A percentile compares a stretch with the other conserved stretches of the same genome.
phyloP scores from a whole-genome alignment of 257 asterid genomes.

The Solanum tarapatanum region DNA sequence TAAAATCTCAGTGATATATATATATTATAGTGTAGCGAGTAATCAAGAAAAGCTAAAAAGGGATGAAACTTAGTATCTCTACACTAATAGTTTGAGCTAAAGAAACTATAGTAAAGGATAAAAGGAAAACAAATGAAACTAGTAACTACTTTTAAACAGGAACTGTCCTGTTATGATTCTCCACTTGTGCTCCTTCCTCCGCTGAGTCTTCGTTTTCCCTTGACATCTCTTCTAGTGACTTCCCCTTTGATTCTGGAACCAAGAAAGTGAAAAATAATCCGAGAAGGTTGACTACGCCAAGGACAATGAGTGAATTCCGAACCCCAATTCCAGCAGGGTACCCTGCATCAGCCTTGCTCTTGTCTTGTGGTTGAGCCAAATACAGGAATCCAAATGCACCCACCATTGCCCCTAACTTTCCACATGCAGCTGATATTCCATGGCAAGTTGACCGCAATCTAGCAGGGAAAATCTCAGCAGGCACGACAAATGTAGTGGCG shows the following conservation, averaged over 20 bases:
- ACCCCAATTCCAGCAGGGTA: no score
- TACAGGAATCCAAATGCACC: no score
- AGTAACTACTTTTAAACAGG: not conserved
- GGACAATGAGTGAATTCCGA: not conserved
- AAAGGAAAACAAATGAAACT: not conserved
- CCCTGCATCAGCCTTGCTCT: no score
- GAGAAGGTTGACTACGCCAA: constrained; percentile 34
- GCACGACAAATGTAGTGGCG: no score
- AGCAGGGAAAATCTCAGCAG: no score
- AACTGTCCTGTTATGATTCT: not conserved
- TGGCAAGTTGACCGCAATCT: no score
- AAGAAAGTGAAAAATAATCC: constrained; percentile 41
- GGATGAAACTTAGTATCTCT: no score
- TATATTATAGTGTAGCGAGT: not conserved
- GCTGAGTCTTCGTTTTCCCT: constrained; percentile 25
- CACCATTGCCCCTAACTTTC: no score
- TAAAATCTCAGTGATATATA: no score
- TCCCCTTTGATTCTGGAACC: constrained; percentile 58
- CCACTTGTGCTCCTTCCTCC: not conserved
- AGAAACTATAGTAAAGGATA: not conserved
- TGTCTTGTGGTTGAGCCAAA: no score
- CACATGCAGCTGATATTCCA: no score
- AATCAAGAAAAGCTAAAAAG: not conserved
- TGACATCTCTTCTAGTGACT: constrained; percentile 42
- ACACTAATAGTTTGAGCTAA: not conserved